phyloP scores from a whole-genome alignment of 148 eudicot species.

The Polygonum aviculare region DNA sequence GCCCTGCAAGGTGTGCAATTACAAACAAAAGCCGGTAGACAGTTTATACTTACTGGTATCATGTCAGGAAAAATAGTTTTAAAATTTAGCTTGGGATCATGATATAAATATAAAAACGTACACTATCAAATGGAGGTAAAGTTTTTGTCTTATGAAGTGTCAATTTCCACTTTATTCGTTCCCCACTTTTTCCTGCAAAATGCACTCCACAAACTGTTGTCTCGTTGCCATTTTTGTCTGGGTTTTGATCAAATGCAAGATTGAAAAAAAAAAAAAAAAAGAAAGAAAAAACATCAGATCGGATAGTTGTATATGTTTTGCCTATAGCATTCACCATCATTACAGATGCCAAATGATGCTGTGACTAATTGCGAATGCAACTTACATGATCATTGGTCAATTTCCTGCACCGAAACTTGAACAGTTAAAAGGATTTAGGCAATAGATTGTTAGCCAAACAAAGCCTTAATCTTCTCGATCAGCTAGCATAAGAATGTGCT shows the following conservation, averaged over 20 bases:
- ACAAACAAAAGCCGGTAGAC: slow-evolving; percentile 10
- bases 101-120: neutral
- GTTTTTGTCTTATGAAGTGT: slow-evolving; percentile 9
- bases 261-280: neutral
- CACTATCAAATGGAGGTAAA: neutral
- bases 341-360: neutral
- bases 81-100: neutral
- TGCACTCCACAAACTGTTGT: slow-evolving; percentile 9
- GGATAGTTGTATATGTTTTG: neutral
- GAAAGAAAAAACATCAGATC: neutral
- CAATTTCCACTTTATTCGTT: neutral
- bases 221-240: neutral
- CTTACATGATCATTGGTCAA: neutral
- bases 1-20: slow-evolving; percentile 10
- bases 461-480: too few species aligned
- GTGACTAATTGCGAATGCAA: neutral
- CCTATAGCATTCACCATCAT: neutral
- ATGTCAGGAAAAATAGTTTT: neutral
- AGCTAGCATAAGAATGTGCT: neutral
- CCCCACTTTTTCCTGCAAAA: neutral
- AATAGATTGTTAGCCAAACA: too few species aligned
- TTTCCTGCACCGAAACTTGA: too few species aligned
- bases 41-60: neutral
- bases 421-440: too few species aligned
- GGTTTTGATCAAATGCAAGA: neutral